These are phyloP conservation scores for Apiospora saccharicola DNA, from an alignment of 2,329 filamentous ascomycete species.

Conservation along the genomic window DNA sequence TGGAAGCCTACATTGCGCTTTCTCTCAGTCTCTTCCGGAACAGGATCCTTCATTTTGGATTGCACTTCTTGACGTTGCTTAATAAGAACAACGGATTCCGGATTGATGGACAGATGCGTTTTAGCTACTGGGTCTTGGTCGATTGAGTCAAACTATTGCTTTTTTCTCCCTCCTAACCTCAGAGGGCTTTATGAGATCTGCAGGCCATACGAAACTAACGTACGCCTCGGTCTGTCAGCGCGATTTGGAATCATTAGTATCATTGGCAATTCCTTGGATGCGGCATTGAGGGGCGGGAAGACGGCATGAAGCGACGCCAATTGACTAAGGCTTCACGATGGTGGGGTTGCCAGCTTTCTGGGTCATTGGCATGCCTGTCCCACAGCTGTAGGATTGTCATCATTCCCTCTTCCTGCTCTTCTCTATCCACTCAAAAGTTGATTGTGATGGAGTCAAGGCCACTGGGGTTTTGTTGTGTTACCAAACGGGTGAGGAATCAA, in stretches of 20 bases:
- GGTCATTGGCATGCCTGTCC: not conserved
- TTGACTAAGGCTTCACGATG: too few species aligned
- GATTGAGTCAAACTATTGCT: not conserved
- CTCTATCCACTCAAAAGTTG: not conserved
- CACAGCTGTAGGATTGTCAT: not conserved
- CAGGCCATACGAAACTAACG: not conserved
- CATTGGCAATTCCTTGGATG: not conserved
- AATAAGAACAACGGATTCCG: not conserved
- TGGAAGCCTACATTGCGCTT: not conserved
- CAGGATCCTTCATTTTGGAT: not conserved
- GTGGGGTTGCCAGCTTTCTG: not conserved
- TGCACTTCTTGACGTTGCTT: not conserved
- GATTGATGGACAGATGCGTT: not conserved
- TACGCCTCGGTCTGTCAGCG: not conserved
- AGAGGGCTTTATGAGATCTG: not conserved
- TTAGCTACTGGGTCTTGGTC: not conserved
- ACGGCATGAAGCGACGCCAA: not conserved
- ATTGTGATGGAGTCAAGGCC: not conserved
- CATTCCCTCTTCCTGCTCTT: not conserved
- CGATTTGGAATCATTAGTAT: not conserved
- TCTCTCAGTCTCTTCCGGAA: not conserved
- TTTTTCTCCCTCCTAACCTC: not conserved
- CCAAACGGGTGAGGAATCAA: not conserved
- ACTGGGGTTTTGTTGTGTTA: not conserved
- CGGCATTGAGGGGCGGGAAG: not conserved